Base-by-base conservation (phyloP, 2,329 filamentous ascomycete genomes). In the Canariomyces notabilis region DNA sequence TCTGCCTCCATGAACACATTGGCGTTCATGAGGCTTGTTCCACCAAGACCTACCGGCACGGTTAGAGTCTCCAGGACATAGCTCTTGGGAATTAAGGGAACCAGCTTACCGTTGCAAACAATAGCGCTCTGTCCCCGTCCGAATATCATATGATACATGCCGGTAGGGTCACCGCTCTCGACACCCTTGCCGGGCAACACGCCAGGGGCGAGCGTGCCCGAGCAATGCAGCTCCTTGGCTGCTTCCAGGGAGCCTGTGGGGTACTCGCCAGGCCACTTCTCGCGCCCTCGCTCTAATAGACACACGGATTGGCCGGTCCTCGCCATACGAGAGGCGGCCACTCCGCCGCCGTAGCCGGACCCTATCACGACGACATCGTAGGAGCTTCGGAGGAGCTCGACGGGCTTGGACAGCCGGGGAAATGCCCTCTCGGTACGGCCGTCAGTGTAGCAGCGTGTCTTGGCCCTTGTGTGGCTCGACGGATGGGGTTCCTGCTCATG, bases 291-390 rank as follows among this genome's bases (percentile, higher is more conserved):
- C 59, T 87, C 83, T 1, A 87, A 68, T 15, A 87, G 62, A 49
- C 80, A 84, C 1, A 86, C 82, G 2, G 68, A 73, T 58, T 82
- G 71, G 2, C 71, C 75, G 1, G 75, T 75, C 44, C 82, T 72
- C 3, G 81, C 76, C 73, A 85, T 79, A 9, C 81, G 72, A 18
- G 79, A 78, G 0, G 82, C 82, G 2, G 82, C 82, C 16, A 86
- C 76, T 19, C 75, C 77, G 32, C 80, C 82, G 19, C 83, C 83
- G 60, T 86, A 87, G 1, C 83, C 83, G 8, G 80, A 84, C 1
- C 83, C 82, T 47, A 86, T 77, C 22, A 86, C 79, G 9, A 87
- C 73, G 32, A 76, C 76, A 63, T 86, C 82, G 54, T 87, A 86
- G 6, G 66, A 65, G 45, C 67, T 65, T 20, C 74, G 70, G 59